Evolutionary conservation across 305 asterid genomes (phyloP).

Genomic region (Andrographis paniculata): DNA sequence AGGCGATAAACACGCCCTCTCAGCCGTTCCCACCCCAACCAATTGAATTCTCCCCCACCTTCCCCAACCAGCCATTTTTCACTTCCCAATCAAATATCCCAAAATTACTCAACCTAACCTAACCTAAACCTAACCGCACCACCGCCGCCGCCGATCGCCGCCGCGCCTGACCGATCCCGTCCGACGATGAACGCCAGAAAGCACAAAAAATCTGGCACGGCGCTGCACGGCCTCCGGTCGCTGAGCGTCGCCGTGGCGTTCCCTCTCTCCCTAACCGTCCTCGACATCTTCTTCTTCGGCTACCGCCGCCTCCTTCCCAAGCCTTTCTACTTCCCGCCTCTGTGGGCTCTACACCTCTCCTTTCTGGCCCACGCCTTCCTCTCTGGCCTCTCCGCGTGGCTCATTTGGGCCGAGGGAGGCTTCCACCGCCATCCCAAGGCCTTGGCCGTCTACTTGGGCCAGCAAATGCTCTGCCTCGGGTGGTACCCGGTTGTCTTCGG

Average conservation of each 20-base stretch:
- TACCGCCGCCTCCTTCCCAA: slow-evolving; percentile 23
- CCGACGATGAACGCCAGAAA: too few species aligned
- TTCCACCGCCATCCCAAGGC: slow-evolving; percentile 65
- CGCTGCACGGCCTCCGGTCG: not conserved
- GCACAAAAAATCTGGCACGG: not conserved
- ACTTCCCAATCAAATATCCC: too few species aligned
- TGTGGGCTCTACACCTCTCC: slow-evolving; percentile 82
- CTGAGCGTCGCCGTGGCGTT: slow-evolving; percentile 30
- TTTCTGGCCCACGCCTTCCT: slow-evolving; percentile 38
- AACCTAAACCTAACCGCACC: too few species aligned
- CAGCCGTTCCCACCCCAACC: too few species aligned
- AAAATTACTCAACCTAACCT: too few species aligned
- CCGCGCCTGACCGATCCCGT: too few species aligned
- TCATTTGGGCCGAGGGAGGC: slow-evolving; percentile 95
- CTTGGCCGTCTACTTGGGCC: slow-evolving; percentile 41
- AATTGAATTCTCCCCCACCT: too few species aligned
- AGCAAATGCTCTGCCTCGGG: slow-evolving; percentile 26
- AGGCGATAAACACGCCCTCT: too few species aligned
- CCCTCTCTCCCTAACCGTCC: slow-evolving; percentile 46
- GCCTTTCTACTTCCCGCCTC: slow-evolving; percentile 69
- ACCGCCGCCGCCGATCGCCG: too few species aligned
- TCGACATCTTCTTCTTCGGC: slow-evolving; percentile 31
- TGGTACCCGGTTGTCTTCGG: slow-evolving; percentile 66
- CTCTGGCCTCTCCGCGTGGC: slow-evolving; percentile 83
- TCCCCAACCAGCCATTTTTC: too few species aligned